These are phyloP conservation scores for Xenosphaeropsis pyriputrescens DNA, from an alignment of 2,329 filamentous ascomycete genomes.

Conservation along the genomic window DNA sequence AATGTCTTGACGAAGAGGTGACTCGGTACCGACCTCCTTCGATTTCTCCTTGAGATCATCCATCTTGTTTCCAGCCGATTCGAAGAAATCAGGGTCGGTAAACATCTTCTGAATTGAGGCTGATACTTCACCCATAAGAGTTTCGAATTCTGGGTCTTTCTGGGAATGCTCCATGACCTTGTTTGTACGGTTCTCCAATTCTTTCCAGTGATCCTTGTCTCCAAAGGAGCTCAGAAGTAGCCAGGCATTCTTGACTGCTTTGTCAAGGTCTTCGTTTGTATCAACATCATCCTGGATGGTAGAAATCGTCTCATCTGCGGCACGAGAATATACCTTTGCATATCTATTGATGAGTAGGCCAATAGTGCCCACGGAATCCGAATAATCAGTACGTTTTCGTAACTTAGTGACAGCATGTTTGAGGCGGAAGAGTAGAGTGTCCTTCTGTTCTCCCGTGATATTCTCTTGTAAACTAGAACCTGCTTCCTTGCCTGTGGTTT, in stretches of 20 bases:
- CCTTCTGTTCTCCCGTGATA: constrained; percentile 54
- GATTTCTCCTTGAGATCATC: constrained; percentile 34
- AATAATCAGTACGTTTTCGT: constrained; percentile 65
- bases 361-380: constrained; percentile 70
- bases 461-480: constrained; percentile 61
- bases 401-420: constrained; percentile 65
- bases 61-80: constrained; percentile 43
- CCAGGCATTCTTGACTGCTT: constrained; percentile 71
- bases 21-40: constrained; percentile 50
- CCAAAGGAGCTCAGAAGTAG: constrained; percentile 68
- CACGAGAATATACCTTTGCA: constrained; percentile 61
- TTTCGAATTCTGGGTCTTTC: constrained; percentile 71
- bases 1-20: constrained; percentile 56
- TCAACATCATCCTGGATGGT: constrained; percentile 57
- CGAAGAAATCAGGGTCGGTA: constrained; percentile 75
- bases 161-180: constrained; percentile 59
- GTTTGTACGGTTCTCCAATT: constrained; percentile 53
- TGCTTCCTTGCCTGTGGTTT: constrained; percentile 41
- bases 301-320: constrained; percentile 49
- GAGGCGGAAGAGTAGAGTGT: constrained; percentile 59
- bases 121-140: constrained; percentile 58
- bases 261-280: constrained; percentile 59
- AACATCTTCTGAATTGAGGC: constrained; percentile 67
- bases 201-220: constrained; percentile 58
- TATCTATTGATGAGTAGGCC: constrained; percentile 66